Percentiles rank a stretch among this genome's conserved stretches.
These are phyloP conservation scores for Ustilago bromivora DNA, from an alignment of 1,284 basidiomycete species.

Conservation along the genomic window DNA sequence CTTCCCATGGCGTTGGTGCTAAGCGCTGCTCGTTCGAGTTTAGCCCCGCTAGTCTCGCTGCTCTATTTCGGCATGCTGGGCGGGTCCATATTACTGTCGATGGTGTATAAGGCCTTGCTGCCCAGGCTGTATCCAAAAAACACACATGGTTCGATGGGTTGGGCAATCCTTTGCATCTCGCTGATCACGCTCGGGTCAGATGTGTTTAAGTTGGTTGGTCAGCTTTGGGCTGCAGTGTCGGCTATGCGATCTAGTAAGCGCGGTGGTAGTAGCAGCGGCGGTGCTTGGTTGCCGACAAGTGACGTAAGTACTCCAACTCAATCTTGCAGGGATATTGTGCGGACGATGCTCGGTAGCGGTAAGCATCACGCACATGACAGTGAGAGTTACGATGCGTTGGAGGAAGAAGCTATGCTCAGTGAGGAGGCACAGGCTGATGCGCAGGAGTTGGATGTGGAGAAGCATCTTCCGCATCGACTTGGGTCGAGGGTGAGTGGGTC, in stretches of 20 bases:
- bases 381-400: conserved; percentile 43
- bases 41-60: conserved; percentile 53
- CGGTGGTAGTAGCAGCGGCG: not conserved
- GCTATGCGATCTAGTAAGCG: conserved; percentile 18
- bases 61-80: conserved; percentile 55
- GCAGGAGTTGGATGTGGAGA: conserved; percentile 34
- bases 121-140: conserved; percentile 63
- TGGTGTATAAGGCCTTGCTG: conserved; percentile 62
- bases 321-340: conserved; percentile 29
- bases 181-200: conserved; percentile 50
- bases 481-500: conserved; percentile 11
- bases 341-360: conserved; percentile 22
- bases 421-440: conserved; percentile 36
- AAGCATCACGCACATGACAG: conserved; percentile 5
- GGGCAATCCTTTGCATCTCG: conserved; percentile 59
- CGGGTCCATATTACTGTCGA: conserved; percentile 51
- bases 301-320: not conserved
- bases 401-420: conserved; percentile 42
- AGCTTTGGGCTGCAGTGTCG: conserved; percentile 27
- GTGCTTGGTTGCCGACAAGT: conserved; percentile 17
- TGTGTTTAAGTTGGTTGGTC: conserved; percentile 44
- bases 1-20: conserved; percentile 60
- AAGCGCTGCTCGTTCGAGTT: conserved; percentile 56
- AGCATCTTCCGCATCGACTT: conserved; percentile 17
- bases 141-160: conserved; percentile 55